Conservation (phyloP, 768 basidiomycete genomes). For the Serendipita vermifera region DNA sequence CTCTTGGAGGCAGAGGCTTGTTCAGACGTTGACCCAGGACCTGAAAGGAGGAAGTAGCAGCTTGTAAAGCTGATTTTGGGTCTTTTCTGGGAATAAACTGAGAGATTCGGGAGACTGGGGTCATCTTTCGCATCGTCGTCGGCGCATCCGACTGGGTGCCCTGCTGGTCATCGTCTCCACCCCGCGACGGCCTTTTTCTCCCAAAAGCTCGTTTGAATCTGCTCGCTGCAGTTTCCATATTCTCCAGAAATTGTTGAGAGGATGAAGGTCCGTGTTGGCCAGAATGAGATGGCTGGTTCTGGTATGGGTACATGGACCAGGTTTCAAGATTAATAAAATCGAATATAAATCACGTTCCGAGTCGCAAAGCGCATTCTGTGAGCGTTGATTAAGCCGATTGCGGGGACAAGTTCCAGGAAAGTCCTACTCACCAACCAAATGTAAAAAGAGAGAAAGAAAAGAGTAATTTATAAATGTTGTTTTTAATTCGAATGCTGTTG, state of each 20-base stretch:
- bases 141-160: constrained; percentile 7
- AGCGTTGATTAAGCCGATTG: too few relatives aligned
- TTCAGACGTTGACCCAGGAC: constrained; percentile 1
- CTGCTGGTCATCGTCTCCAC: neutral
- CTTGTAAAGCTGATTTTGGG: constrained; percentile 1
- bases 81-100: neutral
- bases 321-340: too few relatives aligned
- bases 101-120: neutral
- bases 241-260: constrained; percentile 3
- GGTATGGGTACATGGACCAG: neutral
- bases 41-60: neutral
- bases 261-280: neutral
- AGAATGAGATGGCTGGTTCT: neutral
- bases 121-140: constrained; percentile 1
- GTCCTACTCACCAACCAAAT: too few relatives aligned
- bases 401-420: too few relatives aligned
- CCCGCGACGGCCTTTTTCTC: neutral
- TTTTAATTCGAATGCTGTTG: too few relatives aligned
- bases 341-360: too few relatives aligned
- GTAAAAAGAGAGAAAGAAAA: too few relatives aligned
- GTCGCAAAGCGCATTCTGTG: too few relatives aligned
- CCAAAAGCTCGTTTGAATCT: constrained; percentile 5
- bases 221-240: neutral
- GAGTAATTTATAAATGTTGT: too few relatives aligned
- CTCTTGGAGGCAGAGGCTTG: neutral